phyloP scores from a whole-genome alignment of 164 flowering plant species.

The Tetrastigma voinierianum region DNA sequence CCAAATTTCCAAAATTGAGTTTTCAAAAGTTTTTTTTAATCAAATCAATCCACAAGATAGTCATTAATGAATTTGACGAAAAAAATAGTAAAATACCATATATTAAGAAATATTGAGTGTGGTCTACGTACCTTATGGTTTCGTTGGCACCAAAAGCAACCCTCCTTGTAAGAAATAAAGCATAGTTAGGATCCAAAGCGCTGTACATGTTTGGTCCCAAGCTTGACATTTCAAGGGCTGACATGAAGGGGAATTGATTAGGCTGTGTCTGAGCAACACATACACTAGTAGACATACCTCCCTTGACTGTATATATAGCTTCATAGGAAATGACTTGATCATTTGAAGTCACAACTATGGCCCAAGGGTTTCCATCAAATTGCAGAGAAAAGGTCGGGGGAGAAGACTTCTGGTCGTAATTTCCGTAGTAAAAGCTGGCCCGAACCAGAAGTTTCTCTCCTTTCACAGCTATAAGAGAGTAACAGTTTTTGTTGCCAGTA shows the following conservation, averaged over 20 bases:
- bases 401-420: slow-evolving; percentile 19
- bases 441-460: slow-evolving; percentile 16
- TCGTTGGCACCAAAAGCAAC: slow-evolving; percentile 8
- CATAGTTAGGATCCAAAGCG: neutral
- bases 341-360: slow-evolving; percentile 1
- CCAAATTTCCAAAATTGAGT: neutral
- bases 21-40: no score
- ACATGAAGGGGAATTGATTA: slow-evolving; percentile 43
- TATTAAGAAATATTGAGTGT: neutral
- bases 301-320: slow-evolving; percentile 7
- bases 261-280: slow-evolving; percentile 35
- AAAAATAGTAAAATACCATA: neutral
- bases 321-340: slow-evolving; percentile 8
- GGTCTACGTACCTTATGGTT: slow-evolving; percentile 10
- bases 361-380: slow-evolving; percentile 26
- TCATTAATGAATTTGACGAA: no score
- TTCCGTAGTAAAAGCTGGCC: slow-evolving; percentile 31
- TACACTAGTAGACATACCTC: slow-evolving; percentile 6
- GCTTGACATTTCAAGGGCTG: slow-evolving; percentile 33
- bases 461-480: slow-evolving; percentile 5
- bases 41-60: no score
- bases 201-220: slow-evolving; percentile 28
- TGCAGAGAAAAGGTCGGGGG: slow-evolving; percentile 27
- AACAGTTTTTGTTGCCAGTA: slow-evolving; percentile 18
- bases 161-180: slow-evolving; percentile 7